These are phyloP conservation scores for Madurella fahalii DNA, from an alignment of 2,329 filamentous ascomycete genomes.

Conservation along the genomic window DNA sequence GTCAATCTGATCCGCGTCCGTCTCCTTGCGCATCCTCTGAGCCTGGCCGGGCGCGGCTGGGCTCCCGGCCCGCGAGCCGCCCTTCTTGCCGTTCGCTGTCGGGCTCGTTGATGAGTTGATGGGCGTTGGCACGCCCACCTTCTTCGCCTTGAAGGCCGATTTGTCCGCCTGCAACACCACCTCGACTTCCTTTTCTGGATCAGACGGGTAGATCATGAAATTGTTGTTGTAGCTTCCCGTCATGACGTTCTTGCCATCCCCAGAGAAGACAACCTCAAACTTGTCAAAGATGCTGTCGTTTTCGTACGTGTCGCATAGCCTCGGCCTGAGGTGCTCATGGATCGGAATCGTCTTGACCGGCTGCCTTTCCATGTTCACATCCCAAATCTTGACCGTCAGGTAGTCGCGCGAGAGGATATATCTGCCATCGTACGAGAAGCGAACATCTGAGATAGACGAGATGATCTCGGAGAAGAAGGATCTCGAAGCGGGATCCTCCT, in stretches of 20 bases:
- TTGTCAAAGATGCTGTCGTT: constrained; percentile 99
- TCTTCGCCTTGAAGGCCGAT: constrained; percentile 99
- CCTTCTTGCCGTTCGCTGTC: constrained; percentile 77
- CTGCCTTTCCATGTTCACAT: constrained; percentile 97
- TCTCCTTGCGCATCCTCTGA: constrained; percentile 97
- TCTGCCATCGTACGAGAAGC: constrained; percentile 92
- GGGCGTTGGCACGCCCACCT: constrained; percentile 94
- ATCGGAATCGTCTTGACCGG: constrained; percentile 98
- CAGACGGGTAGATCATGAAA: constrained; percentile 99
- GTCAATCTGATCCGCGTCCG: constrained; percentile 97
- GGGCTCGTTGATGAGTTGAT: constrained; percentile 82
- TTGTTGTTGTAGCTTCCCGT: constrained; percentile 99
- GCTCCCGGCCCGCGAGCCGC: constrained; percentile 80
- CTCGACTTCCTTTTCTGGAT: constrained; percentile 93
- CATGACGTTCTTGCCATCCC: constrained; percentile 98
- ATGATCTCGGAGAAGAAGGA: constrained; percentile 99
- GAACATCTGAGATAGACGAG: constrained; percentile 96
- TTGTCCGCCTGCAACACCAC: constrained; percentile 98
- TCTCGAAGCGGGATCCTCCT: constrained; percentile 92
- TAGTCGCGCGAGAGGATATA: constrained; percentile 98
- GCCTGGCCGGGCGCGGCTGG: constrained; percentile 77
- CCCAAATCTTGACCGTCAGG: constrained; percentile 98
- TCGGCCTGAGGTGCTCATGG: constrained; percentile 90
- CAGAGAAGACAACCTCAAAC: constrained; percentile 98
- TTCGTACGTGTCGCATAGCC: constrained; percentile 96